phyloP scores from a whole-genome alignment of 2,329 filamentous ascomycete genomes.

The Phaeosphaeria sp. region DNA sequence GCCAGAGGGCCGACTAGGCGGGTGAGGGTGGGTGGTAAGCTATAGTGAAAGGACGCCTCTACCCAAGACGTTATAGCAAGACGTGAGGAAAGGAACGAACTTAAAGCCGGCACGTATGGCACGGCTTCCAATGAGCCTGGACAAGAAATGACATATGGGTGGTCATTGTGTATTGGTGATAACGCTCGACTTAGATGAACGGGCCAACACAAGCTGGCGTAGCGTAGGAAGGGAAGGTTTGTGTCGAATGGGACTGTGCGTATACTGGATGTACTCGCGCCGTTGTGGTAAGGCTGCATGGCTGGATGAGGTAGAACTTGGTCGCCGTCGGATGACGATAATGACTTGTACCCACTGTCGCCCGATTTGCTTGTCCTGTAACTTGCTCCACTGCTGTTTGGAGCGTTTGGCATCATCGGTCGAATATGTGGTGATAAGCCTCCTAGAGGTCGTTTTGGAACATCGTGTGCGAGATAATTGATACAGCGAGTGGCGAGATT shows the following conservation, averaged over 20 bases:
- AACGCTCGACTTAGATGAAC: slow-evolving; percentile 39
- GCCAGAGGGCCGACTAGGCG: slow-evolving; percentile 35
- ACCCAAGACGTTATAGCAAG: slow-evolving; percentile 38
- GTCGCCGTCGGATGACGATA: slow-evolving; percentile 32
- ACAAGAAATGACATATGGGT: slow-evolving; percentile 1
- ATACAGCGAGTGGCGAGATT: slow-evolving; percentile 38
- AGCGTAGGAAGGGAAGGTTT: slow-evolving; percentile 38
- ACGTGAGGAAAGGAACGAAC: slow-evolving; percentile 33
- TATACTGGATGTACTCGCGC: slow-evolving; percentile 10
- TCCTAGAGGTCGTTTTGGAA: slow-evolving; percentile 34
- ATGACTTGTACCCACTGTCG: slow-evolving; percentile 42
- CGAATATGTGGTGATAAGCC: slow-evolving; percentile 17
- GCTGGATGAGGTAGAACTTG: slow-evolving; percentile 8
- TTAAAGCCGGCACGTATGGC: slow-evolving; percentile 34
- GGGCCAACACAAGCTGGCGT: slow-evolving; percentile 40
- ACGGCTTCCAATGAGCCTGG: slow-evolving; percentile 5
- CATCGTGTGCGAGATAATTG: slow-evolving; percentile 33
- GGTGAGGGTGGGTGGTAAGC: slow-evolving; percentile 36
- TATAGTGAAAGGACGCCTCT: slow-evolving; percentile 41
- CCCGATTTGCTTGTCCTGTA: slow-evolving; percentile 31
- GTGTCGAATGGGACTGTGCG: slow-evolving; percentile 28
- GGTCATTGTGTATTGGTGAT: not conserved
- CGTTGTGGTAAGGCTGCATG: not conserved
- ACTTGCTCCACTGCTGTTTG: slow-evolving; percentile 19
- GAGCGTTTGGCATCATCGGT: slow-evolving; percentile 5